Evolutionary conservation across 371 early-diverging fungal genomes (phyloP).

Genomic region (Capillidium rhysosporum): DNA sequence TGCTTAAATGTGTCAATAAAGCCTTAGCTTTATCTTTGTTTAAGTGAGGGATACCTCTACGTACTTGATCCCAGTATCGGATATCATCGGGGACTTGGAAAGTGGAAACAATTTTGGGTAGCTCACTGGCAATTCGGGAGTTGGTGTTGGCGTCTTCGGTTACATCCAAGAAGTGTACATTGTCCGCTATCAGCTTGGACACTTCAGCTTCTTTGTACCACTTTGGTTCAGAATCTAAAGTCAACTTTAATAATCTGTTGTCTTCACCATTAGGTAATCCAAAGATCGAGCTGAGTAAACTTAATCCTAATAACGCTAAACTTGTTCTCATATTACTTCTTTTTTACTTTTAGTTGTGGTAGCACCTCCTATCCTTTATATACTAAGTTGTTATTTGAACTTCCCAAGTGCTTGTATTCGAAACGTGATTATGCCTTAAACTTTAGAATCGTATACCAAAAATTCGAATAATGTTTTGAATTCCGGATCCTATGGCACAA

Average conservation of each 20-base stretch:
- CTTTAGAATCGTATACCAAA: too few relatives aligned
- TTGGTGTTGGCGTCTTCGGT: background rate
- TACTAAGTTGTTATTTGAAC: too few relatives aligned
- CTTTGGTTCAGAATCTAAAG: background rate
- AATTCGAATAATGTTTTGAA: too few relatives aligned
- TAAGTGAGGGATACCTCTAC: constrained; percentile 24
- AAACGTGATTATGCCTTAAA: too few relatives aligned
- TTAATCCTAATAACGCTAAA: too few relatives aligned
- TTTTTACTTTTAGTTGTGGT: too few relatives aligned
- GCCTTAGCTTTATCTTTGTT: constrained; percentile 32
- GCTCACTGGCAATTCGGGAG: background rate
- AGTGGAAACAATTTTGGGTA: background rate
- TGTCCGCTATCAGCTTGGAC: background rate
- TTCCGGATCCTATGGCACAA: too few relatives aligned
- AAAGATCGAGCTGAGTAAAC: too few relatives aligned
- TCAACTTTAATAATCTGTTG: background rate
- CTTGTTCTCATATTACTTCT: too few relatives aligned
- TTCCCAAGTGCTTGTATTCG: too few relatives aligned
- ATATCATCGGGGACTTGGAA: constrained; percentile 21
- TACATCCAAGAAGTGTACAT: background rate
- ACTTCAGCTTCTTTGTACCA: background rate
- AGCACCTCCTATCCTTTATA: too few relatives aligned
- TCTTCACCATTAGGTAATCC: background rate
- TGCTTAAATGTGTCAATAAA: constrained; percentile 38
- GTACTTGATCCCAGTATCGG: constrained; percentile 28